A percentile compares a stretch with the other conserved stretches of the same genome.
phyloP scores from a whole-genome alignment of 2,329 filamentous ascomycete species.

The Penicillium freii region DNA sequence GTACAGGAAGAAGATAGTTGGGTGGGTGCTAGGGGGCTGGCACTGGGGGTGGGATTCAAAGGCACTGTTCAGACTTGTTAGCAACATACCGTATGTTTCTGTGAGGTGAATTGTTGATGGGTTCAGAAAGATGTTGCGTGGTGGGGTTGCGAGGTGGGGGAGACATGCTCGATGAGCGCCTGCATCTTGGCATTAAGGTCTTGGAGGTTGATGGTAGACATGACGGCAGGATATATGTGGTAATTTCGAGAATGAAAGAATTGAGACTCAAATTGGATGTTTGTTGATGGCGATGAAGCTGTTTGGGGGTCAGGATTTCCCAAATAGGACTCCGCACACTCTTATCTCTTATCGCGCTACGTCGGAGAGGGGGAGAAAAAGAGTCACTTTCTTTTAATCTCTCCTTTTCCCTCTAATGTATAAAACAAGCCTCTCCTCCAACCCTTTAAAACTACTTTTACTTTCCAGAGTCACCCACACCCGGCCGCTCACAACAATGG shows the following conservation, averaged over 20 bases:
- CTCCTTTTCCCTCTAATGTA: slow-evolving; percentile 1
- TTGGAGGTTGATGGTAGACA: slow-evolving; percentile 20
- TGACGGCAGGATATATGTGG: background rate
- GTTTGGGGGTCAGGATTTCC: background rate
- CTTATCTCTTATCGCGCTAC: slow-evolving; percentile 1
- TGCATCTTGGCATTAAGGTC: slow-evolving; percentile 25
- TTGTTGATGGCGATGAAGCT: slow-evolving; percentile 20
- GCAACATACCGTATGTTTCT: background rate
- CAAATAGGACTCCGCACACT: background rate
- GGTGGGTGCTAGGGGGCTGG: slow-evolving; percentile 31
- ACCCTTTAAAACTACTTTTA: background rate
- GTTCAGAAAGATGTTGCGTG: background rate
- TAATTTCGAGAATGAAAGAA: background rate
- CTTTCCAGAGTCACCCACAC: slow-evolving; percentile 1
- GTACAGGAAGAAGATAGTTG: slow-evolving; percentile 53
- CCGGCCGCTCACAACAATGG: slow-evolving; percentile 16
- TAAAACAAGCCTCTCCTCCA: background rate
- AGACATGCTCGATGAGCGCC: slow-evolving; percentile 28
- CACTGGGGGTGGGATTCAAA: slow-evolving; percentile 34
- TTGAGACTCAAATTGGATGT: background rate
- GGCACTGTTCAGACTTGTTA: slow-evolving; percentile 18
- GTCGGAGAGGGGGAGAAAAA: slow-evolving; percentile 1
- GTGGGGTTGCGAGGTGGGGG: background rate
- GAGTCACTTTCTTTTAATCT: background rate
- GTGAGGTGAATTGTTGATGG: background rate